Evolutionary conservation across 495 filamentous ascomycete species (phyloP).

Genomic region (Penicillium malachiteum): DNA sequence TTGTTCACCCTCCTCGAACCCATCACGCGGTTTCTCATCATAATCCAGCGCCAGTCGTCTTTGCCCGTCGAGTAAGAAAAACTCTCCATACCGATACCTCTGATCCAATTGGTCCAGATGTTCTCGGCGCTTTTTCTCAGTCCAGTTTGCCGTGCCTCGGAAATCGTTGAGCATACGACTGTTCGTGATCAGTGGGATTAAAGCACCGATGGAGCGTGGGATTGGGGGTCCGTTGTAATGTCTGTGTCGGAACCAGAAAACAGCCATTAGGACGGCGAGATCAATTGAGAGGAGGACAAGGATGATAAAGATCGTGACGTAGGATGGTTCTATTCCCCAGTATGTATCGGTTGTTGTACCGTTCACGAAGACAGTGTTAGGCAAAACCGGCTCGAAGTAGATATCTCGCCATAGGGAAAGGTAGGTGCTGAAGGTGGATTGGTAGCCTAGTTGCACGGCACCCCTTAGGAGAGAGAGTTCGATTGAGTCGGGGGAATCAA

Average conservation of each 20-base stretch:
- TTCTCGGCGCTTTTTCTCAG: not conserved
- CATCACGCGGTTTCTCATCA: not conserved
- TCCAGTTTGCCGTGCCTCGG: constrained; percentile 1
- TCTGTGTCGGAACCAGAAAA: constrained; percentile 17
- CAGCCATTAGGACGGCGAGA: constrained; percentile 10
- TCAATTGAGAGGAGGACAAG: constrained; percentile 25
- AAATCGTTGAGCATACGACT: constrained; percentile 19
- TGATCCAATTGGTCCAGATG: not conserved
- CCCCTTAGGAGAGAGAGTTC: not conserved
- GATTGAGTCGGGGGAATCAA: not conserved
- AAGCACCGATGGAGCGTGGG: constrained; percentile 21
- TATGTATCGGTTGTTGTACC: not conserved
- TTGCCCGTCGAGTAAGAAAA: not conserved
- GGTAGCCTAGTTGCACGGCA: constrained; percentile 14
- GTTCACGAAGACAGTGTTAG: not conserved
- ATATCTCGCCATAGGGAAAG: constrained; percentile 13
- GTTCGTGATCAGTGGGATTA: constrained; percentile 24
- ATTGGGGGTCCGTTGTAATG: constrained; percentile 20
- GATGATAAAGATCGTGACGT: constrained; percentile 17
- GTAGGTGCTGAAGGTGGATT: constrained; percentile 19
- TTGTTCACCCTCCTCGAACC: not conserved
- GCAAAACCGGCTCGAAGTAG: constrained; percentile 8
- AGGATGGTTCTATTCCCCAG: constrained; percentile 21
- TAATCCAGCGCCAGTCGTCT: not conserved
- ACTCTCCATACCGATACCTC: not conserved